Evolutionary conservation across 2,329 filamentous ascomycete species (phyloP).

Genomic region (Hymenoscyphus albidus): DNA sequence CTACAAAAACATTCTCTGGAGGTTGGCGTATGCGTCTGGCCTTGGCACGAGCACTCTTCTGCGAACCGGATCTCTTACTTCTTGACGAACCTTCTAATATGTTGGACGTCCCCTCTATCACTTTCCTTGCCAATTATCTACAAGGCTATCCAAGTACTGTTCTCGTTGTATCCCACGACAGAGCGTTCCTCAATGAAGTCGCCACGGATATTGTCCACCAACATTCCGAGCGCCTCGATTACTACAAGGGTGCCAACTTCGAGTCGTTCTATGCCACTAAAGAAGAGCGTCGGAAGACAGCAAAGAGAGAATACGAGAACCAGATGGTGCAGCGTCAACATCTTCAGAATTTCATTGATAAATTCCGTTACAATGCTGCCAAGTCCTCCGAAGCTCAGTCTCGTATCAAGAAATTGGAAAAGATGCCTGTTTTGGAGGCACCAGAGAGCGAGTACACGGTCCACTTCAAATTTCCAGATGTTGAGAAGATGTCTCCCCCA

Average conservation of each 20-base stretch:
- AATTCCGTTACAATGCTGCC: conserved; percentile 98
- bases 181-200: conserved; percentile 97
- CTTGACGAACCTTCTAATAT: conserved; percentile 99
- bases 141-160: conserved; percentile 92
- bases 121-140: conserved; percentile 94
- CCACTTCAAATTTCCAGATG: conserved; percentile 94
- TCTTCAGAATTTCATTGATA: conserved; percentile 97
- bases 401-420: conserved; percentile 97
- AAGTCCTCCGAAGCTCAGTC: conserved; percentile 98
- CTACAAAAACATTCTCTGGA: conserved; percentile 97
- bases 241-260: conserved; percentile 97
- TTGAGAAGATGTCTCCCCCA: conserved; percentile 94
- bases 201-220: conserved; percentile 99
- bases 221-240: conserved; percentile 93
- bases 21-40: conserved; percentile 99
- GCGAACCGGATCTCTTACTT: conserved; percentile 90
- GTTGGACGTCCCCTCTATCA: conserved; percentile 99
- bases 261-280: conserved; percentile 96
- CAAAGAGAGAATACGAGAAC: conserved; percentile 96
- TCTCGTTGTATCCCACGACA: conserved; percentile 95
- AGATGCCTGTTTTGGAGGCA: conserved; percentile 86
- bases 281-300: conserved; percentile 94
- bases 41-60: conserved; percentile 91
- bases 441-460: conserved; percentile 95
- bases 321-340: conserved; percentile 93